Evolutionary conservation across 495 filamentous ascomycete species (phyloP).

Genomic region (Cercophora newfieldiana): DNA sequence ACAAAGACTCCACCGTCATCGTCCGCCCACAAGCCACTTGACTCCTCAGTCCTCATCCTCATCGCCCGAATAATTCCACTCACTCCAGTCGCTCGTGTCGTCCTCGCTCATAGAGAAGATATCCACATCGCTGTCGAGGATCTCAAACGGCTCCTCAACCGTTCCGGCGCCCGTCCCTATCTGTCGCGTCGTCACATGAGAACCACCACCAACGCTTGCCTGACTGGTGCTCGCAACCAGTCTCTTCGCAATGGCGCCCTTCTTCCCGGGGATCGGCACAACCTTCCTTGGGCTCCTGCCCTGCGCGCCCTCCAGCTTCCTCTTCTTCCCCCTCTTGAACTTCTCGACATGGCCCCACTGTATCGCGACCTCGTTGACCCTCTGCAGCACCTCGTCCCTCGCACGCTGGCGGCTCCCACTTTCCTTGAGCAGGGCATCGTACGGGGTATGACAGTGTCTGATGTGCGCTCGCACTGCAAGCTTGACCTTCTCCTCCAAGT

Average conservation of each 20-base stretch:
- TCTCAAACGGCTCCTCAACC: neutral
- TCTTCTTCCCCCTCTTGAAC: neutral
- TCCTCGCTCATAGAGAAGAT: slow-evolving; percentile 5
- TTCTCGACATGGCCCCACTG: slow-evolving; percentile 21
- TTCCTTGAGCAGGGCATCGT: slow-evolving; percentile 31
- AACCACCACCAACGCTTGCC: neutral
- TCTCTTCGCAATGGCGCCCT: slow-evolving; percentile 1
- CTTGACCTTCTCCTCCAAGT: slow-evolving; percentile 31
- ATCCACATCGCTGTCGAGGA: neutral
- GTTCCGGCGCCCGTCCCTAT: neutral
- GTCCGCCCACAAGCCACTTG: neutral
- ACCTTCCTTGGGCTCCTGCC: neutral
- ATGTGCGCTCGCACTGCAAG: slow-evolving; percentile 42
- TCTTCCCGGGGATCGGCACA: neutral
- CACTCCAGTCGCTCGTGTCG: slow-evolving; percentile 16
- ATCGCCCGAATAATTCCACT: slow-evolving; percentile 5
- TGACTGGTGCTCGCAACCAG: neutral
- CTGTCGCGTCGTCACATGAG: slow-evolving; percentile 2
- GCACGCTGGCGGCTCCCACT: slow-evolving; percentile 22
- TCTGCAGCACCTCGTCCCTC: slow-evolving; percentile 17
- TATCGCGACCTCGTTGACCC: slow-evolving; percentile 25
- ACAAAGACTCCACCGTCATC: neutral
- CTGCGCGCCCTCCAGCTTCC: neutral
- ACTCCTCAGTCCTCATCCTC: neutral
- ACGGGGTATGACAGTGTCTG: slow-evolving; percentile 41